Evolutionary conservation across 1,284 basidiomycete genomes (phyloP), one percentile per base, ranked within the genome.

Genomic region (Malassezia arunalokei): DNA sequence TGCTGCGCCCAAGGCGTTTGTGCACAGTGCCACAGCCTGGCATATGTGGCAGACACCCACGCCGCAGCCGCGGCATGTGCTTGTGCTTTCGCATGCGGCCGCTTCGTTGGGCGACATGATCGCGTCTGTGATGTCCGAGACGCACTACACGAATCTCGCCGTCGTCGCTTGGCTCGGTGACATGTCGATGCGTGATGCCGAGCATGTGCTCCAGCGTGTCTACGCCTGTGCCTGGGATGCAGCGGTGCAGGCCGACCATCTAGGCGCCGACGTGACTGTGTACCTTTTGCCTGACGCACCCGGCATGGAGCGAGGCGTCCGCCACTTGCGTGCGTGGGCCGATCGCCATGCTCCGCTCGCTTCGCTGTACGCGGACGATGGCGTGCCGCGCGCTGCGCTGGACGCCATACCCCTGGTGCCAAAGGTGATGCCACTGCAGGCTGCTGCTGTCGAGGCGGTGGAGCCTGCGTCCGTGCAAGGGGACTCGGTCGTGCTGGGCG

Each of bases 401-500:
- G 24, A 39, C 30, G 33, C 33, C 33, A 11, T 15, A 15, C 11
- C 33, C 3, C 33, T 35, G 11, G 15, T 2, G 33, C 33, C 11
- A 3, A 15, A 35, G 11, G 33, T 35, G 33, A 20, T 37, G 14
- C 20, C 44, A 5, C 20, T 24, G 14, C 20, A 17, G 8, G 12
- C 38, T 3, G 11, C 32, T 8, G 29, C 44, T 9, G 9, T 6
- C 8, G 27, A 37, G 44, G 17, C 20, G 17, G 12, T 39, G 4
- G 35, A 39, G 17, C 20, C 44, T 8, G 44, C 44, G 44, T 20
- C 43, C 14, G 12, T 15, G 15, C 24, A 20, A 12, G 44, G 44
- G 9, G 33, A 28, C 6, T 32, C 38, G 8, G 62, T 59, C 7
- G 61, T 78, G 67, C 60, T 83, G 8, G 84, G 84, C 27, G 84